Evolutionary conservation across 768 basidiomycete genomes (phyloP).

Genomic region (Termitomyces sp.): DNA sequence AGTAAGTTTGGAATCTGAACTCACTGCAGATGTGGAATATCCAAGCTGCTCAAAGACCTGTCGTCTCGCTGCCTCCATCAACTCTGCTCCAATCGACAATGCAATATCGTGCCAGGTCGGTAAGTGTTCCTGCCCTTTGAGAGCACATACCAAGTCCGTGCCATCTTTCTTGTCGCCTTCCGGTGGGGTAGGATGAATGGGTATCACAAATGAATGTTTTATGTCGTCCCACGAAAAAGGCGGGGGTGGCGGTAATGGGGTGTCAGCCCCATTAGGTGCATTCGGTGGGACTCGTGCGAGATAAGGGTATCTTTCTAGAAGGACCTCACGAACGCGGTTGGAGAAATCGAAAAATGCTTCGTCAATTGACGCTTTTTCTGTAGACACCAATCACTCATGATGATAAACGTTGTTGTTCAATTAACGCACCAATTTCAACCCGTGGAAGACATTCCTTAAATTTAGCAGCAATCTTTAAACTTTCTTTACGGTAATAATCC

Average conservation of each 20-base stretch:
- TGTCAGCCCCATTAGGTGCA: slow-evolving; percentile 69
- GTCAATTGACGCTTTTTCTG: slow-evolving; percentile 97
- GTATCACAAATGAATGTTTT: slow-evolving; percentile 67
- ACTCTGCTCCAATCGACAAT: slow-evolving; percentile 79
- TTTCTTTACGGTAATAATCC: slow-evolving; percentile 90
- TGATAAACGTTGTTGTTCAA: neutral
- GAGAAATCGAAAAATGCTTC: slow-evolving; percentile 96
- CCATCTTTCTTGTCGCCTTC: slow-evolving; percentile 17
- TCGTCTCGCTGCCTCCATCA: slow-evolving; percentile 72
- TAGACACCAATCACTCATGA: neutral
- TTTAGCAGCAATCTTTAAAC: slow-evolving; percentile 75
- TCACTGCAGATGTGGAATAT: slow-evolving; percentile 91
- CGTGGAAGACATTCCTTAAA: slow-evolving; percentile 77
- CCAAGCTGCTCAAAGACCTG: slow-evolving; percentile 68
- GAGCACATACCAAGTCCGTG: neutral
- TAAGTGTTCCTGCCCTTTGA: slow-evolving; percentile 19
- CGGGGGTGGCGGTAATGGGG: slow-evolving; percentile 70
- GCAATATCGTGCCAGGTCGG: slow-evolving; percentile 92
- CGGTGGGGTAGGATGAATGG: slow-evolving; percentile 34
- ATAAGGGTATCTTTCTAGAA: slow-evolving; percentile 74
- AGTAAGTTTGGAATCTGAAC: slow-evolving; percentile 18
- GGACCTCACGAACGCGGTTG: slow-evolving; percentile 64
- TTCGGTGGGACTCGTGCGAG: slow-evolving; percentile 66
- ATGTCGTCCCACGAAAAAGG: slow-evolving; percentile 53
- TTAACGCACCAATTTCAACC: slow-evolving; percentile 70